Evolutionary conservation across 352 stramenopile genomes (phyloP).

Genomic region (Phytopythium helicoides): DNA sequence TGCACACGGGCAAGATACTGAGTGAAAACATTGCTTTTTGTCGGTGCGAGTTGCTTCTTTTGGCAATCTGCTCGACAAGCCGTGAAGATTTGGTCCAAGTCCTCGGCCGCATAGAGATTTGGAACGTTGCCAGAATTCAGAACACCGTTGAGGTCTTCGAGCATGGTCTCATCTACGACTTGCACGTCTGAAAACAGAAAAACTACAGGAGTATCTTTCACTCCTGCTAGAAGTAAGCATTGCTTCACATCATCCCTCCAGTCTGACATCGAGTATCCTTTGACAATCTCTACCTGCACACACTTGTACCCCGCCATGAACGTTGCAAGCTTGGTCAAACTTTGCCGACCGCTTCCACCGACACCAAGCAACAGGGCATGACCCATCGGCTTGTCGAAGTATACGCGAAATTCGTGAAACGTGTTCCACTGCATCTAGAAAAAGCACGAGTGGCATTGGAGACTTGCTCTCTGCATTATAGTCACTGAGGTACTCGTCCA

Average conservation of each 20-base stretch:
- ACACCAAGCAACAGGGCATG: conserved; percentile 93
- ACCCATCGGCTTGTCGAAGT: conserved; percentile 81
- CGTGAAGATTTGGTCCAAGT: conserved; percentile 91
- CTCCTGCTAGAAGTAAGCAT: conserved; percentile 88
- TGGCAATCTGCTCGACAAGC: conserved; percentile 89
- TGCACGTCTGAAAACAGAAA: conserved; percentile 96
- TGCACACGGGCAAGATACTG: conserved; percentile 93
- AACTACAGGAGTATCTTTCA: conserved; percentile 91
- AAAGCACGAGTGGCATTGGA: conserved; percentile 88
- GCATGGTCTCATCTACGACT: conserved; percentile 94
- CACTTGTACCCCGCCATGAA: conserved; percentile 93
- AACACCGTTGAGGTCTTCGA: conserved; percentile 96
- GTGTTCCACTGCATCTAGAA: conserved; percentile 89
- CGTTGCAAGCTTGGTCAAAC: conserved; percentile 85
- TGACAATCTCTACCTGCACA: conserved; percentile 95
- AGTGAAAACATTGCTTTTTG: conserved; percentile 94
- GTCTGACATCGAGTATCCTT: conserved; percentile 91
- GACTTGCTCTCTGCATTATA: conserved; percentile 87
- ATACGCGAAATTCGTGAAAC: conserved; percentile 81
- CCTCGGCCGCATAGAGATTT: conserved; percentile 92
- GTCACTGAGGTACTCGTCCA: conserved; percentile 87
- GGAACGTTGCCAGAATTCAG: conserved; percentile 95
- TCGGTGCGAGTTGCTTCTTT: conserved; percentile 89
- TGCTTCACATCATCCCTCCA: conserved; percentile 95
- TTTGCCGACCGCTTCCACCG: conserved; percentile 91